phyloP scores from a whole-genome alignment of 2,329 filamentous ascomycete species.

The Arachnopeziza araneosa region DNA sequence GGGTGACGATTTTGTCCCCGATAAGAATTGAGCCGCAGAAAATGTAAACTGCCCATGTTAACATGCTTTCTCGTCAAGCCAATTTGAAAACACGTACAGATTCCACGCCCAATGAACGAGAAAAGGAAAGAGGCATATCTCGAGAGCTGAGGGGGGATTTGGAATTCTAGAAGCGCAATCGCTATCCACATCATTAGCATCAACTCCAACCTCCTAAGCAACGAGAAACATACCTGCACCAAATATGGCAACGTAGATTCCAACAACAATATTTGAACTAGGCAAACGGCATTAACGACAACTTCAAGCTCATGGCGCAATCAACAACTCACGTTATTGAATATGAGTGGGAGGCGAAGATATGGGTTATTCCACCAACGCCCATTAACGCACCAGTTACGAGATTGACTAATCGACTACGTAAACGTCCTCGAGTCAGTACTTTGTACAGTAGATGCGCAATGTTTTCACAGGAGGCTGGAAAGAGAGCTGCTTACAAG shows the following conservation, averaged over 20 bases:
- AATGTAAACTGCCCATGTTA: slow-evolving; percentile 70
- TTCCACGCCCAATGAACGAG: slow-evolving; percentile 90
- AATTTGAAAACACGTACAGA: slow-evolving; percentile 60
- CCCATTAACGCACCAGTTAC: slow-evolving; percentile 82
- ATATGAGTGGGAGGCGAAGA: slow-evolving; percentile 60
- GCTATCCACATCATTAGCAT: slow-evolving; percentile 38
- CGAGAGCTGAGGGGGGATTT: slow-evolving; percentile 87
- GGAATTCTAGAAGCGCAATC: slow-evolving; percentile 70
- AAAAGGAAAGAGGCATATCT: slow-evolving; percentile 97
- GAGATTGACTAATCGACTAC: slow-evolving; percentile 91
- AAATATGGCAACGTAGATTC: slow-evolving; percentile 85
- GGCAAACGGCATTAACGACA: slow-evolving; percentile 1
- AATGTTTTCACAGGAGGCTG: not conserved
- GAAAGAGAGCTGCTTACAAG: slow-evolving; percentile 60
- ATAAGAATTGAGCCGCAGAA: slow-evolving; percentile 87
- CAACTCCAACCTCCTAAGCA: not conserved
- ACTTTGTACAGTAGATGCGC: slow-evolving; percentile 9
- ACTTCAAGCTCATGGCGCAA: not conserved
- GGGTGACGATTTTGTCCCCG: slow-evolving; percentile 58
- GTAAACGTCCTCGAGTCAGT: slow-evolving; percentile 25
- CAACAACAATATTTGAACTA: slow-evolving; percentile 71
- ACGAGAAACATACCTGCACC: slow-evolving; percentile 60
- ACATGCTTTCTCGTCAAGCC: not conserved
- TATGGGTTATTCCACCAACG: slow-evolving; percentile 71
- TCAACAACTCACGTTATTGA: slow-evolving; percentile 19